Conservation (phyloP, 139 green algal genomes). For the Chlorella sp. region DNA sequence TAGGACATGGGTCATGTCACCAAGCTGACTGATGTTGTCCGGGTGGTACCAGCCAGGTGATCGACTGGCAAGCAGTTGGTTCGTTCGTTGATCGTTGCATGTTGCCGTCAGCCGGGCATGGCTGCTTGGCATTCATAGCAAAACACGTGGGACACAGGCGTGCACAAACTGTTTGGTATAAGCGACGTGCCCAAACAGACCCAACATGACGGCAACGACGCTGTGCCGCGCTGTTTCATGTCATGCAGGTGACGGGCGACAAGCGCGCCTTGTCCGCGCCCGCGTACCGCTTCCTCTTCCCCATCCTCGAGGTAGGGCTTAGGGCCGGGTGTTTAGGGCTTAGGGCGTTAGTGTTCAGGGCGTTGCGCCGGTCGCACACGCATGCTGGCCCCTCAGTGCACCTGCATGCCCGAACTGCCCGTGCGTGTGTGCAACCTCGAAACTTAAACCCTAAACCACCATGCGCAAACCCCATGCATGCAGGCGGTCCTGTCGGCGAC, state of each 20-base stretch:
- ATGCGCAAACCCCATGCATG: neutral
- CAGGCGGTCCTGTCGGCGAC: conserved; percentile 45
- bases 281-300: conserved; percentile 74
- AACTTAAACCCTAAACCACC: neutral
- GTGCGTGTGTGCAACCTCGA: neutral
- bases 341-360: neutral
- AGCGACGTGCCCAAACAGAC: no score
- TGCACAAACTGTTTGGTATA: no score
- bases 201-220: neutral
- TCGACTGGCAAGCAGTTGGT: neutral
- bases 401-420: neutral
- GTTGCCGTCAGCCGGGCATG: no score
- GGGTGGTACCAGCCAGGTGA: neutral
- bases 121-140: neutral
- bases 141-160: no score
- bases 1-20: neutral
- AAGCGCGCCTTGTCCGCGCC: conserved; percentile 37
- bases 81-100: no score
- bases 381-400: neutral
- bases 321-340: no score
- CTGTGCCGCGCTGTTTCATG: neutral
- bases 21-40: neutral
- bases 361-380: neutral
- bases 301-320: conserved; percentile 49
- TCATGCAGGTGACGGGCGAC: neutral